Conservation (phyloP, 2,329 filamentous ascomycete genomes). For the Fusarium buharicum region DNA sequence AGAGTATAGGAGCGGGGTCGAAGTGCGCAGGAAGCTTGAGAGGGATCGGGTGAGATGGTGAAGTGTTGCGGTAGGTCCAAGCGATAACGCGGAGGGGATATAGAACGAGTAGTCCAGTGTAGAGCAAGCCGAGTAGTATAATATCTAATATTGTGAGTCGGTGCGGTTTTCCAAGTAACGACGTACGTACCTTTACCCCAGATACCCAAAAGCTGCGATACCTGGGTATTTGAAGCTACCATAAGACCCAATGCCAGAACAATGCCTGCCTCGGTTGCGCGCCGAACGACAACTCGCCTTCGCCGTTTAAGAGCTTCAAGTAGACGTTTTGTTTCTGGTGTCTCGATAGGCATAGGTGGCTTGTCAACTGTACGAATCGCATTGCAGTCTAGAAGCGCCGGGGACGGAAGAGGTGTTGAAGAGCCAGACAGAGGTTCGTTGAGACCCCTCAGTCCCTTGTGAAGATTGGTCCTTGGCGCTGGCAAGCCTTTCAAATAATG, state of each 20-base stretch:
- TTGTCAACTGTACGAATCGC: slow-evolving; percentile 41
- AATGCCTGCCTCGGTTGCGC: slow-evolving; percentile 63
- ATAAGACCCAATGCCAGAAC: slow-evolving; percentile 61
- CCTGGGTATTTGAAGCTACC: slow-evolving; percentile 59
- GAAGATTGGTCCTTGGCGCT: slow-evolving; percentile 75
- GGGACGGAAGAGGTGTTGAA: slow-evolving; percentile 66
- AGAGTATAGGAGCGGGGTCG: slow-evolving; percentile 90
- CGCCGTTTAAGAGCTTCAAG: slow-evolving; percentile 54
- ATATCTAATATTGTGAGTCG: slow-evolving; percentile 54
- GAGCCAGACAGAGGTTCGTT: slow-evolving; percentile 65
- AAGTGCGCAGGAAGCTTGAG: slow-evolving; percentile 77
- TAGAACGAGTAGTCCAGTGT: slow-evolving; percentile 55
- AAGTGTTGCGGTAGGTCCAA: slow-evolving; percentile 58
- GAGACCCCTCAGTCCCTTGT: slow-evolving; percentile 79
- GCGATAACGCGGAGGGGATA: slow-evolving; percentile 70
- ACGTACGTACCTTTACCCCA: slow-evolving; percentile 61
- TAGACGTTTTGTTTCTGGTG: slow-evolving; percentile 33
- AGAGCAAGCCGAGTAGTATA: slow-evolving; percentile 50
- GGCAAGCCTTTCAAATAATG: slow-evolving; percentile 87
- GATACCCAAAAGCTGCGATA: slow-evolving; percentile 56
- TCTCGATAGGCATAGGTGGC: slow-evolving; percentile 22
- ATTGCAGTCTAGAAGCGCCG: slow-evolving; percentile 58
- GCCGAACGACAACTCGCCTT: slow-evolving; percentile 63
- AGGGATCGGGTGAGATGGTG: slow-evolving; percentile 53
- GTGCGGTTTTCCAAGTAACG: background rate